phyloP scores from a whole-genome alignment of 768 basidiomycete species.

The Pleurotus sapidus region DNA sequence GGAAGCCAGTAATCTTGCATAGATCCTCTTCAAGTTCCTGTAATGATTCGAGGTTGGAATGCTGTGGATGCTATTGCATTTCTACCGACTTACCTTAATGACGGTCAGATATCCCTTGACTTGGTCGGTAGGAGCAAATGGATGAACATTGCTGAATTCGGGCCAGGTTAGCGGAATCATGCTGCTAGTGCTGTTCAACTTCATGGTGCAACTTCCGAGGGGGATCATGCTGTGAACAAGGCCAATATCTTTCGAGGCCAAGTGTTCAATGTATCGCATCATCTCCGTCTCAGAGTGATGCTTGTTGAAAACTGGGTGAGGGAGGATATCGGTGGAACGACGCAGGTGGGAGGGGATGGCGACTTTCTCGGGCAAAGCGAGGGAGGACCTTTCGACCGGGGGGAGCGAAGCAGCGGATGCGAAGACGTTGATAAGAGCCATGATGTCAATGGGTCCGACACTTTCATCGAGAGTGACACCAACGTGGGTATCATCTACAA shows the following conservation, averaged over 20 bases:
- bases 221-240: conserved; percentile 97
- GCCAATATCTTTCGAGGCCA: conserved; percentile 92
- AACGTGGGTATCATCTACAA: conserved; percentile 68
- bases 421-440: conserved; percentile 80
- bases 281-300: conserved; percentile 99
- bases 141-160: conserved; percentile 87
- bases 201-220: conserved; percentile 96
- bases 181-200: conserved; percentile 96
- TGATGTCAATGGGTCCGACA: conserved; percentile 69
- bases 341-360: conserved; percentile 53
- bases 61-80: no score
- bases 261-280: conserved; percentile 92
- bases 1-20: conserved; percentile 94
- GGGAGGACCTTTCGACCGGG: conserved; percentile 41
- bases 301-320: conserved; percentile 91
- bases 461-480: conserved; percentile 95
- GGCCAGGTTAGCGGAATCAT: conserved; percentile 97
- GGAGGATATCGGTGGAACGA: conserved; percentile 70
- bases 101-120: conserved; percentile 83
- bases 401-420: conserved; percentile 56
- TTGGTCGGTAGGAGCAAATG: conserved; percentile 89
- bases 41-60: not conserved
- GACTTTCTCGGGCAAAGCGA: conserved; percentile 39
- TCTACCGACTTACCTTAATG: conserved; percentile 53
- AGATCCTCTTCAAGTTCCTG: conserved; percentile 91